Evolutionary conservation across 352 stramenopile genomes (phyloP), one percentile per base, ranked within the genome.

Genomic region (Pythium volutum): DNA sequence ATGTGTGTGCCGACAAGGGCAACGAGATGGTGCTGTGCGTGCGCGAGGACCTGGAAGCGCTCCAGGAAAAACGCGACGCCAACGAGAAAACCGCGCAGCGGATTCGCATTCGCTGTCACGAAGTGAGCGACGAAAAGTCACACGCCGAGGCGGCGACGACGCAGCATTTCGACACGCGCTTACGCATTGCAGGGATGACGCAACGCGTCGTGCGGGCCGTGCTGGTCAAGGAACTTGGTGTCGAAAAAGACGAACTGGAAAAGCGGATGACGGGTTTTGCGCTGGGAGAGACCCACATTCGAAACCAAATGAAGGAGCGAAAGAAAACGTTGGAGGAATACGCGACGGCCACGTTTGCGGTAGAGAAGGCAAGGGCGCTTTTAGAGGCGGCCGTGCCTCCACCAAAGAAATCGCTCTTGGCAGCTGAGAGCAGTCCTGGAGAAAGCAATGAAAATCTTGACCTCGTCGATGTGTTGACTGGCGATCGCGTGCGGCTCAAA

Each of bases 21-120:
- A 87, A 87, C 42, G 81, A 89, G 31, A 64, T 79, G 34, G 66
- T 89, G 31, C 59, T 91, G 33, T 76, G 68, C 20, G 46, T 81
- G 8, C 74, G 81, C 0, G 81, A 89, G 43, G 79, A 91, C 12
- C 70, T 70, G 23, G 81, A 91, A 50, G 48, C 69, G 31, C 60
- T 87, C 16, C 70, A 77, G 69, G 66, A 79, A 33, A 73, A 79
- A 27, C 66, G 68, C 5, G 68, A 78, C 0, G 45, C 16, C 1
- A 66, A 74, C 29, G 39, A 70, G 0, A 68, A 67, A 14, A 23
- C 76, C n/a, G 42, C 60, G 2, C 69, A 79, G 49, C 72, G 73
- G 16, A 27, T 81, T 3, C 55, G 59, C 6, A 50, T 59, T 9
- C 69, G 77, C 3, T 59, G 76, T 9, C 27, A 57, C 41, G 50